Conservation (phyloP, 106 monocot genomes). For the Phalaenopsis equestris region DNA sequence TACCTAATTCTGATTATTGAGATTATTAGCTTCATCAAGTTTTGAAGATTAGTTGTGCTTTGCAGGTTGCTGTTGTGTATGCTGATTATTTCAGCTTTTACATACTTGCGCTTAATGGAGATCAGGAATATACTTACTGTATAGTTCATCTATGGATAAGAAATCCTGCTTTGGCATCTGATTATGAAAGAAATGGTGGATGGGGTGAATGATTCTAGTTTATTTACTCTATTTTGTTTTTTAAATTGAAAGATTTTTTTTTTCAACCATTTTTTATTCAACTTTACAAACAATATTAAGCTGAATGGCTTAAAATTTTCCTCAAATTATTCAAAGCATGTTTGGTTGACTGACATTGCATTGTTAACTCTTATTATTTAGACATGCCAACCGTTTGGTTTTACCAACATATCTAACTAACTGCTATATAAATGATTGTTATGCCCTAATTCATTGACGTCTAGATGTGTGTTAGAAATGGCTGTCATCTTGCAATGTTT, state of each 20-base stretch:
- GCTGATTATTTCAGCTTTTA: not conserved
- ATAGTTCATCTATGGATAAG: not conserved
- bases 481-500: not conserved
- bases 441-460: not conserved
- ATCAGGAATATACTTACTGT: not conserved
- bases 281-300: not conserved
- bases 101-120: not conserved
- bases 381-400: too few species aligned
- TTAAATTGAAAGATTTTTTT: not conserved
- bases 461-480: not conserved
- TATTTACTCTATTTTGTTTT: not conserved
- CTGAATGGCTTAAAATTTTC: not conserved
- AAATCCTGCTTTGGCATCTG: not conserved
- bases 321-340: not conserved
- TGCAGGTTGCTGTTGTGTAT: slow-evolving; percentile 6
- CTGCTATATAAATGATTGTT: not conserved
- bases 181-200: not conserved
- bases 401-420: not conserved
- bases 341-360: not conserved
- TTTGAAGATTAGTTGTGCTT: slow-evolving; percentile 1
- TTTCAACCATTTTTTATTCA: not conserved
- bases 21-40: not conserved
- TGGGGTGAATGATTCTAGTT: not conserved
- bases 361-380: too few species aligned
- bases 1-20: not conserved